These are phyloP conservation scores for Suhomyces yuchorum DNA, from an alignment of 1,139 yeast genomes.

Conservation along the genomic window DNA sequence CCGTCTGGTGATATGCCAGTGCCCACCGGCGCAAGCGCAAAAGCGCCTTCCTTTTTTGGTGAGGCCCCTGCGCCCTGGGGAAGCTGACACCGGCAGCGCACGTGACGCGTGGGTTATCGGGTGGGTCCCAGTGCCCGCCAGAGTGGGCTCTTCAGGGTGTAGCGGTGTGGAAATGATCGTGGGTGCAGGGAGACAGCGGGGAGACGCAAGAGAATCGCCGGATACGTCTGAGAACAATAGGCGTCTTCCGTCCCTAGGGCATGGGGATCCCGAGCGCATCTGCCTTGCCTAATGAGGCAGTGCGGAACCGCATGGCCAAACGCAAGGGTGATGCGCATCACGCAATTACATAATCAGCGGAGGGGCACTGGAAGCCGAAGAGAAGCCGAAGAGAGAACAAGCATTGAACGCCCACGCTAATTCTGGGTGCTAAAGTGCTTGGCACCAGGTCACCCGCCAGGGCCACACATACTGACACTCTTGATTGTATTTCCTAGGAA, in stretches of 20 bases:
- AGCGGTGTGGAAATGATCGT: not conserved
- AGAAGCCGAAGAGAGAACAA: not conserved
- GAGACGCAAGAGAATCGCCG: not conserved
- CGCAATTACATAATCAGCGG: not conserved
- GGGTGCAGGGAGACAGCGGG: not conserved
- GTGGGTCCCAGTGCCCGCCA: too few species aligned
- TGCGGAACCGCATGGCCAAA: too few species aligned
- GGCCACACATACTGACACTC: too few species aligned
- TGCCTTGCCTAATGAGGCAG: not conserved
- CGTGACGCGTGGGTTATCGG: too few species aligned
- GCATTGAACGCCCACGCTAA: too few species aligned
- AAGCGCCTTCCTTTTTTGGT: not conserved
- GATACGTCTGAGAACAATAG: not conserved
- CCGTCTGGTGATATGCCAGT: not conserved
- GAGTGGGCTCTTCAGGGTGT: too few species aligned
- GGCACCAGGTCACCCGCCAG: too few species aligned
- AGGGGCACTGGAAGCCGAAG: not conserved
- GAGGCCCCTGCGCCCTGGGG: not conserved
- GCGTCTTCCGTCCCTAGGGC: not conserved
- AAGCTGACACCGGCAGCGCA: too few species aligned
- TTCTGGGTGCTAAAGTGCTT: too few species aligned
- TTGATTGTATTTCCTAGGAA: too few species aligned
- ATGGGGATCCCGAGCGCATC: not conserved
- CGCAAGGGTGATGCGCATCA: not conserved
- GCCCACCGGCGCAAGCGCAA: conserved; percentile 7